A percentile compares a stretch with the other conserved stretches of the same genome.
phyloP scores from a whole-genome alignment of 116 monocot genomes.

The Phalaenopsis hybrid region DNA sequence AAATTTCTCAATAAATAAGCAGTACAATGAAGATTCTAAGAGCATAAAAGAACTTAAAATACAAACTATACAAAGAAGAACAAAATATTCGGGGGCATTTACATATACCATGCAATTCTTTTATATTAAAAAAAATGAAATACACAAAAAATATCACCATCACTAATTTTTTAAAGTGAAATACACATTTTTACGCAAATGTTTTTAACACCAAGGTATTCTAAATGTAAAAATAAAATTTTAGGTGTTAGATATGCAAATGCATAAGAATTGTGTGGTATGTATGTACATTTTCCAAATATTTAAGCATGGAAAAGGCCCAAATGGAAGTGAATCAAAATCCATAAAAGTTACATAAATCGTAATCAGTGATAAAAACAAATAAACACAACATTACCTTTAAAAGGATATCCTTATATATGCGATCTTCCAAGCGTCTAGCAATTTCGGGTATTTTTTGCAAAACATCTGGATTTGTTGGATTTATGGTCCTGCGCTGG shows the following conservation, averaged over 20 bases:
- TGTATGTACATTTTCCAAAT: too few species aligned
- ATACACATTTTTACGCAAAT: too few species aligned
- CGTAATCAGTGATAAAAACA: not conserved
- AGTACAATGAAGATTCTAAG: not conserved
- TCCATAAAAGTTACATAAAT: not conserved
- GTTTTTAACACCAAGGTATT: too few species aligned
- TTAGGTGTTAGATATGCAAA: too few species aligned
- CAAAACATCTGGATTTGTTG: slow-evolving; percentile 2
- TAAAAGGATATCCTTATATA: slow-evolving; percentile 23
- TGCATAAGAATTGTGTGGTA: too few species aligned
- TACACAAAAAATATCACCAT: too few species aligned
- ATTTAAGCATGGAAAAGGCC: not conserved
- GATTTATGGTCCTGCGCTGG: slow-evolving; percentile 11
- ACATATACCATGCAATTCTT: too few species aligned
- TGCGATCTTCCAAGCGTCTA: slow-evolving; percentile 25
- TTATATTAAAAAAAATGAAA: too few species aligned
- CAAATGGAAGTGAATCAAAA: not conserved
- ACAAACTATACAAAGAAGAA: not conserved
- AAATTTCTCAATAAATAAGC: too few species aligned
- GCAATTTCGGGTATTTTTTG: slow-evolving; percentile 21
- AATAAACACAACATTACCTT: slow-evolving; percentile 14
- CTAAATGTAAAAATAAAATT: too few species aligned
- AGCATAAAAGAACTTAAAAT: not conserved
- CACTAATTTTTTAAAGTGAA: too few species aligned
- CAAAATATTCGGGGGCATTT: not conserved